phyloP scores from a whole-genome alignment of 176 grass and related monocot genomes.

The Avena atlantica region DNA sequence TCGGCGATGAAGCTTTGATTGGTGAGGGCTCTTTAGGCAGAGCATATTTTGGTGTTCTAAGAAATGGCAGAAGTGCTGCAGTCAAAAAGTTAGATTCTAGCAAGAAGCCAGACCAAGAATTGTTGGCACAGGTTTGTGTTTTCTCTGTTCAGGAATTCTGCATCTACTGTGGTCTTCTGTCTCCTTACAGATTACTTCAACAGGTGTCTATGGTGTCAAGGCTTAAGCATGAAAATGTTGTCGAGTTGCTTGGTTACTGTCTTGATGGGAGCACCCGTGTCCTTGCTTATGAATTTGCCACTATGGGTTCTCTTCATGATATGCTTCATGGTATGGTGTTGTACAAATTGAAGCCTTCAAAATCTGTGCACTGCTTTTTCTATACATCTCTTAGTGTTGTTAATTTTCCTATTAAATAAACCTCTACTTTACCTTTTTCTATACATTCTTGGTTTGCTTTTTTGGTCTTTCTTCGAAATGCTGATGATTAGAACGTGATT shows the following conservation, averaged over 20 bases:
- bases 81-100: constrained; percentile 85
- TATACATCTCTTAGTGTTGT: too few species aligned
- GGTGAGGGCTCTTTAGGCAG: constrained; percentile 87
- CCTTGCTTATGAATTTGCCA: constrained; percentile 81
- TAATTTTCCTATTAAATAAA: too few species aligned
- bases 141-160: constrained; percentile 24
- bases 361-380: too few species aligned
- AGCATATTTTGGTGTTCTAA: constrained; percentile 79
- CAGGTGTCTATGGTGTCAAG: constrained; percentile 78
- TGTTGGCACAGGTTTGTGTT: constrained; percentile 65
- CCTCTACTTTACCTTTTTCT: too few species aligned
- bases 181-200: constrained; percentile 32
- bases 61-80: constrained; percentile 67
- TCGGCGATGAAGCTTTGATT: constrained; percentile 84
- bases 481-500: too few species aligned
- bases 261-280: constrained; percentile 65
- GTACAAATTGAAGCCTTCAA: constrained; percentile 5
- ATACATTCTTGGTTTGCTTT: too few species aligned
- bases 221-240: constrained; percentile 83
- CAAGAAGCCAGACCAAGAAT: constrained; percentile 95
- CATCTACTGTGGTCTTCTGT: constrained; percentile 1
- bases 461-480: too few species aligned
- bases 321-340: constrained; percentile 77
- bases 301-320: constrained; percentile 87
- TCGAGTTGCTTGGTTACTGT: constrained; percentile 85